Evolutionary conservation across 345 rosid species (phyloP), one percentile per base, ranked within the genome.

Genomic region (Brassica juncea): DNA sequence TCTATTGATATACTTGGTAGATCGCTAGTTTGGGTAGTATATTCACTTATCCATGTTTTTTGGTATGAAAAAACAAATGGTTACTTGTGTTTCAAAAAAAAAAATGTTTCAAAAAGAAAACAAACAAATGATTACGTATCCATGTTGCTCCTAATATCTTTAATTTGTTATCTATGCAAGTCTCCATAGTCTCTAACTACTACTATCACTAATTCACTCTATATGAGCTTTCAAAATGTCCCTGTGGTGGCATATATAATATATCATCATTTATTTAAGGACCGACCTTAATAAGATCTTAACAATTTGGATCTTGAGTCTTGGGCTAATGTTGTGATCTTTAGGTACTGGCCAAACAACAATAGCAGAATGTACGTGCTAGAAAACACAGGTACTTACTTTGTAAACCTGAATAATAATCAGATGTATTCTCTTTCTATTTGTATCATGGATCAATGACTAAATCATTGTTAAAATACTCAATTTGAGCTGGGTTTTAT

Each of bases 291-390:
- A 27, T 60, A 30, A 15, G 23, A 42, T 59, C 8, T 12, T 60
- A 42, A 37, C 9, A 59, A 47, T n/a, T n/a, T 70, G 39, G 8
- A 61, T 70, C 14, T 44, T 77, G 32, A 78, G 63, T 66, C 7
- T 49, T 58, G 39, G 25, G 12, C 66, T 78, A 68, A 68, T 52
- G 44, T 72, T 66, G 9, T 81, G 19, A 68, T 84, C 37, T 61
- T 16, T 89, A 96, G 99, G 89, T 96, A 88, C 81, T 93, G 99
- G 98, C 99, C 99, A 16, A 93, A 93, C 71, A 96, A 96, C 91
- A 96, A 89, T 68, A 96, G 99, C 77, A 80, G 98, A 58, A 96
- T 96, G 98, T 93, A 96, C 65, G 98, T 96, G 37, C 90, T 96
- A 7, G 99, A 96, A 83, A 96, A 96, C 63, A 95, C 98, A 4